Conservation (phyloP, 2,329 filamentous ascomycete genomes). For the Talaromyces pinophilus region DNA sequence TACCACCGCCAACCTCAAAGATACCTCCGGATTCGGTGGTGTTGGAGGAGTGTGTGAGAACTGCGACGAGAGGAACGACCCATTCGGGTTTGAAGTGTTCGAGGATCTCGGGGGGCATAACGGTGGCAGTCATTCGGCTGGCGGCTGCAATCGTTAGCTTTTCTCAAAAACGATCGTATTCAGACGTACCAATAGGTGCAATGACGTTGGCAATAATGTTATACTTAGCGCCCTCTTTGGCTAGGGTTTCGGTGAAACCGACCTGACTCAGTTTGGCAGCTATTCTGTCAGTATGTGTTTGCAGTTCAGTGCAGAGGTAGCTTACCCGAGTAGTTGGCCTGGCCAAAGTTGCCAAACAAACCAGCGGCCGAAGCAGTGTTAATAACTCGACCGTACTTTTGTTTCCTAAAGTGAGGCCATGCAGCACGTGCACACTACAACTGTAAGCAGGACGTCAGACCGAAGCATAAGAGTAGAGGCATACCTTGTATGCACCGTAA, state of each 20-base stretch:
- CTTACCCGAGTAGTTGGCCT: slow-evolving; percentile 84
- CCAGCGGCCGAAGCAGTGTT: slow-evolving; percentile 97
- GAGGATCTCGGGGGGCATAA: slow-evolving; percentile 92
- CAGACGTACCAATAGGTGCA: slow-evolving; percentile 68
- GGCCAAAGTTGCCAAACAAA: slow-evolving; percentile 92
- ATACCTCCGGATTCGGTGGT: slow-evolving; percentile 80
- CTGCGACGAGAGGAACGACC: slow-evolving; percentile 90
- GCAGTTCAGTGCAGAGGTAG: not conserved
- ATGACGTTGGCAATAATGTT: slow-evolving; percentile 96
- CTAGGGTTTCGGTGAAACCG: slow-evolving; percentile 95
- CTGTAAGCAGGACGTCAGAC: slow-evolving; percentile 24
- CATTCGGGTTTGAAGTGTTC: slow-evolving; percentile 86
- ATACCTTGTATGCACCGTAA: slow-evolving; percentile 82
- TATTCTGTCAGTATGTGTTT: slow-evolving; percentile 32
- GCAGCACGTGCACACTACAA: slow-evolving; percentile 79
- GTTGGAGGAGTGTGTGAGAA: slow-evolving; percentile 83
- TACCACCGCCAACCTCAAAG: slow-evolving; percentile 90
- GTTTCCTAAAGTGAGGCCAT: slow-evolving; percentile 97
- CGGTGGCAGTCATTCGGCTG: slow-evolving; percentile 90
- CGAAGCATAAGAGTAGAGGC: not conserved
- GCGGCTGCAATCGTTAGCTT: slow-evolving; percentile 60
- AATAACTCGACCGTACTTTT: slow-evolving; percentile 96
- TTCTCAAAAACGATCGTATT: not conserved
- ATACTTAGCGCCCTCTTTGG: slow-evolving; percentile 97
- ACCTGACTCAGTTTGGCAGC: slow-evolving; percentile 94